Evolutionary conservation across 148 eudicot species (phyloP), one percentile per base, ranked within the genome.

Genomic region (Rhododendron ferrugineum): DNA sequence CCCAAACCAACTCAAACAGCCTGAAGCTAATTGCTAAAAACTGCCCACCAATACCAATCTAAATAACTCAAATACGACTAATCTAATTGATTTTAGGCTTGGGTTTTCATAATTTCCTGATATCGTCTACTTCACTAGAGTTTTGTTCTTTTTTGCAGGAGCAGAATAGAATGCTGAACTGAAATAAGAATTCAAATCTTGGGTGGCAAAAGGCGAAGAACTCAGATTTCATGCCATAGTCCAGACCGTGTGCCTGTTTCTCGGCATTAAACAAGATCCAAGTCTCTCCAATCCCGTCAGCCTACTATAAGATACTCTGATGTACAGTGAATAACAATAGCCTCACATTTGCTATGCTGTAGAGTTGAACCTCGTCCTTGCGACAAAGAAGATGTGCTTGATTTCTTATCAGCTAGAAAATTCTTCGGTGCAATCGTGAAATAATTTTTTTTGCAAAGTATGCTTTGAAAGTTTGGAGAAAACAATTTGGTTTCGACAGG

Each of bases 111-210:
- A 47, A 46, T 78, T 2, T 26, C 56, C 56, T 47, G 8, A 44
- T 47, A 32, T 4, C 36, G 32, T 44, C 20, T 11, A 11, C 8
- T 46, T n/a, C 56, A 44, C 36, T 3, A n/a, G 52, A 44, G 54
- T 23, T 79, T 49, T 16, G 32, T 82, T 82, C 54, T 26, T 82
- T 82, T 82, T 42, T 64, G 84, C 84, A 82, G 84, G 84, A 82
- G 32, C 28, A 23, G 54, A 42, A n/a, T 23, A 18, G 84, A 62
- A 26, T 5, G 73, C n/a, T n/a, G 37, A 42, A 82, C 36, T 0
- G 23, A 42, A 11, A 40, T 42, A 23, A 11, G 15, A 58, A 7
- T 7, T 64, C 52, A 40, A n/a, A 37, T n/a, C 8, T 79, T 14
- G 49, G 23, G 30, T 13, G 18, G 52, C 14, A 70, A 5, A 26